Conservation (phyloP, 805 yeast genomes). For the Wickerhamomyces chambardii region DNA sequence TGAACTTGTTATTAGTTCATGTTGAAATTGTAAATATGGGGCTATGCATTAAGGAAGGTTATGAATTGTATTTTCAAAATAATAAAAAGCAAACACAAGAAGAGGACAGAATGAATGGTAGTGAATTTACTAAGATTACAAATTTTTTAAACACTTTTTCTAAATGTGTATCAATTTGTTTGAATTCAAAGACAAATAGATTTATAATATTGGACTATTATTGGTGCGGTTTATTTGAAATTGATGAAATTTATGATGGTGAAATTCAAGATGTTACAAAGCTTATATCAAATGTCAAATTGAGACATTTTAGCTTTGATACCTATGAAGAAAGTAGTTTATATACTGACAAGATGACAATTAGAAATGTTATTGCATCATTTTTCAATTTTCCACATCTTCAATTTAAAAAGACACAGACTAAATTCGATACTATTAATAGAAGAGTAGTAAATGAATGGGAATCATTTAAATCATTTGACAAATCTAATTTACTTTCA, state of each 20-base stretch:
- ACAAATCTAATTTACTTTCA: too few species aligned
- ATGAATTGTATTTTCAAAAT: constrained; percentile 15
- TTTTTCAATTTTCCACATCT: constrained; percentile 10
- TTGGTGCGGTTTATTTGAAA: constrained; percentile 18
- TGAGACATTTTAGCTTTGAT: constrained; percentile 13
- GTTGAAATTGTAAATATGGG: constrained; percentile 14
- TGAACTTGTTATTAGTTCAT: constrained; percentile 14
- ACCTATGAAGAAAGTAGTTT: constrained; percentile 10
- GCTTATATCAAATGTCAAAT: constrained; percentile 15
- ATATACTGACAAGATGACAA: constrained; percentile 5
- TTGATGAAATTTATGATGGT: constrained; percentile 15
- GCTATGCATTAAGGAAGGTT: constrained; percentile 17
- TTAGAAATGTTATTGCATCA: constrained; percentile 15
- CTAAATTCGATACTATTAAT: constrained; percentile 6
- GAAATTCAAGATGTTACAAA: constrained; percentile 14
- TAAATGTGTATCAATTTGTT: constrained; percentile 17
- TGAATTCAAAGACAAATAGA: constrained; percentile 15
- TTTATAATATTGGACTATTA: constrained; percentile 17
- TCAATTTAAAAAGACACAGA: not conserved
- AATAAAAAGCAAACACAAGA: constrained; percentile 5
- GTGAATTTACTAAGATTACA: constrained; percentile 13
- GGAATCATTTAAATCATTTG: constrained; percentile 10
- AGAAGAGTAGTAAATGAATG: constrained; percentile 13
- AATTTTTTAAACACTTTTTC: constrained; percentile 16
- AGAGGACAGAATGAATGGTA: constrained; percentile 7